These are phyloP conservation scores for Aspergillus glaucus DNA, from an alignment of 2,329 filamentous ascomycete species.

Conservation along the genomic window DNA sequence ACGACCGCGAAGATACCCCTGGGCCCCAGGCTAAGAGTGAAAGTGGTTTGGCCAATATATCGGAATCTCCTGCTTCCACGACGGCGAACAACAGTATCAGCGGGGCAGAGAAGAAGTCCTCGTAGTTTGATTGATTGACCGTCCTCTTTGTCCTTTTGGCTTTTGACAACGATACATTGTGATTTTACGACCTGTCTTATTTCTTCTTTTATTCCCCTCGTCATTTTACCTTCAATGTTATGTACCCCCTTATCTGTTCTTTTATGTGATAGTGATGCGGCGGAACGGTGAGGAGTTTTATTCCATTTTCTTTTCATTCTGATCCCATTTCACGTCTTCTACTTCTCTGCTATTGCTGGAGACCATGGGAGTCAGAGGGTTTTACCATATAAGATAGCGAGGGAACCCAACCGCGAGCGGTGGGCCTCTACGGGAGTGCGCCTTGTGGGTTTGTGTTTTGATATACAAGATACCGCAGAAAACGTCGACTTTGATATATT, in stretches of 20 bases:
- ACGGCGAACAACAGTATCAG: constrained; percentile 14
- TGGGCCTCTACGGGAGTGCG: constrained; percentile 19
- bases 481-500: constrained; percentile 28
- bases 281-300: constrained; percentile 3
- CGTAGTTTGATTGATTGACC: constrained; percentile 12
- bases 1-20: constrained; percentile 47
- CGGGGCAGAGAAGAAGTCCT: constrained; percentile 20
- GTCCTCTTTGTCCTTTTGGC: constrained; percentile 13
- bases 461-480: constrained; percentile 30
- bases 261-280: constrained; percentile 3
- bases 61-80: constrained; percentile 33
- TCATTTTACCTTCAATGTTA: constrained; percentile 12
- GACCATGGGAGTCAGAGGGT: constrained; percentile 8
- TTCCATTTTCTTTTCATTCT: constrained; percentile 7
- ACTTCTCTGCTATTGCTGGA: background rate
- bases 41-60: constrained; percentile 23
- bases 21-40: constrained; percentile 39
- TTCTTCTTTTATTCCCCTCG: constrained; percentile 5
- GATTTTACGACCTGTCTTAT: constrained; percentile 3
- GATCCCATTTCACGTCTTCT: constrained; percentile 4
- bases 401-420: constrained; percentile 15
- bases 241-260: constrained; percentile 8
- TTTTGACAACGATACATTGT: constrained; percentile 6
- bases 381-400: constrained; percentile 8
- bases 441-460: constrained; percentile 25